Conservation (phyloP, 306 rosid species). For the Heteromeles arbutifolia region DNA sequence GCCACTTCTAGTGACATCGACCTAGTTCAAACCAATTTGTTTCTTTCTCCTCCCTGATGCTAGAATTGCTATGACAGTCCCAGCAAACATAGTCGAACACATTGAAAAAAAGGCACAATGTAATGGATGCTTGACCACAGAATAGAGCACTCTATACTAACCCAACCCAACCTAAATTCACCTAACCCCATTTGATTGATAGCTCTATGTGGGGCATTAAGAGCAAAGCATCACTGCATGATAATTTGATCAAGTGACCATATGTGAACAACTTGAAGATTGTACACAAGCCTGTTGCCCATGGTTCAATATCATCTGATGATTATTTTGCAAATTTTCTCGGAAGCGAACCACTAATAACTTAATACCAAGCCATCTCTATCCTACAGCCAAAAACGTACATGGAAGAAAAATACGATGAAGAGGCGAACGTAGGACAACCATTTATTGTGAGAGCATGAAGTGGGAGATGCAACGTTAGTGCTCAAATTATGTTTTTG, state of each 20-base stretch:
- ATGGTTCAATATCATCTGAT: background rate
- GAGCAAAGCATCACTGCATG: background rate
- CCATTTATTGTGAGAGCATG: background rate
- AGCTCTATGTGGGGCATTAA: background rate
- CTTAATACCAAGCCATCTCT: background rate
- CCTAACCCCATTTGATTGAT: background rate
- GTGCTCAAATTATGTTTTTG: background rate
- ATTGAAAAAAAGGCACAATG: background rate
- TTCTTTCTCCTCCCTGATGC: background rate
- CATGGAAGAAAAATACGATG: background rate
- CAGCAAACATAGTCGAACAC: background rate
- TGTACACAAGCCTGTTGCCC: background rate
- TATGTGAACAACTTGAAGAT: background rate
- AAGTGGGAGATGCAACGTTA: background rate
- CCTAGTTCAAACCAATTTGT: background rate
- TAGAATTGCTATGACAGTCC: background rate
- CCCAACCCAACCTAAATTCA: background rate
- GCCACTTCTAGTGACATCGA: background rate
- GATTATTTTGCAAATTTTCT: background rate
- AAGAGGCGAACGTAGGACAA: background rate
- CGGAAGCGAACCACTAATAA: background rate
- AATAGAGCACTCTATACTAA: background rate
- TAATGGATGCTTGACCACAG: background rate
- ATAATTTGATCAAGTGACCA: background rate
- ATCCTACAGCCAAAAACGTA: background rate